A percentile compares a stretch with the other conserved stretches of the same genome.
phyloP scores from a whole-genome alignment of 2,329 filamentous ascomycete genomes.

The Phyllachora maydis region DNA sequence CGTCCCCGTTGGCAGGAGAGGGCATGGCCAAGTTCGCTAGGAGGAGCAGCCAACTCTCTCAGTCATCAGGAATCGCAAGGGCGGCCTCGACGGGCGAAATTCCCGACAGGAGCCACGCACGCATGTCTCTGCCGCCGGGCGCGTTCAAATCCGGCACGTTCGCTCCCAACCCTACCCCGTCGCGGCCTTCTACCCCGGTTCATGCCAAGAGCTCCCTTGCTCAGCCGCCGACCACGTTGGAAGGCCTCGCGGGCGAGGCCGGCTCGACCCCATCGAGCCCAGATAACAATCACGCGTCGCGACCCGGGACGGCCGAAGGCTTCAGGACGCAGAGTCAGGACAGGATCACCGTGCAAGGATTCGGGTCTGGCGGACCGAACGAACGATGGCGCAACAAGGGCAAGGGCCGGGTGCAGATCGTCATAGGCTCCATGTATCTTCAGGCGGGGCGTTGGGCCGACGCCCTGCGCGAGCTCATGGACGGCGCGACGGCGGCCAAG shows the following conservation, averaged over 20 bases:
- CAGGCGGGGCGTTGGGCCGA: conserved; percentile 81
- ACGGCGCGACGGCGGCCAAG: conserved; percentile 59
- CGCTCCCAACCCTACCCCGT: too few species aligned
- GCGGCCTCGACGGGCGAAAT: conserved; percentile 31
- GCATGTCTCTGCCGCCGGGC: conserved; percentile 65
- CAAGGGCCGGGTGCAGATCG: conserved; percentile 56
- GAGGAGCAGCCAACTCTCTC: too few species aligned
- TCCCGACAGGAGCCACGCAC: conserved; percentile 37
- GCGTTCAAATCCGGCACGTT: conserved; percentile 22
- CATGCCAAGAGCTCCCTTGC: conserved; percentile 20
- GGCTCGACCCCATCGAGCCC: conserved; percentile 16
- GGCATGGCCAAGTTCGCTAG: too few species aligned
- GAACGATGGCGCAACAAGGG: conserved; percentile 66
- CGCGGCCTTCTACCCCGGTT: conserved; percentile 27
- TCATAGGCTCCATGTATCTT: conserved; percentile 71
- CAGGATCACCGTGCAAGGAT: conserved; percentile 46
- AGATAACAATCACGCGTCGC: conserved; percentile 14
- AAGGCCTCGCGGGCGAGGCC: conserved; percentile 18
- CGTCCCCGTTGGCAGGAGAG: too few species aligned
- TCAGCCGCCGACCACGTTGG: conserved; percentile 25
- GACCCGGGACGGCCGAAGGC: conserved; percentile 19
- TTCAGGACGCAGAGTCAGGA: conserved; percentile 29
- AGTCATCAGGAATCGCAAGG: too few species aligned
- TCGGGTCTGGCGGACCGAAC: conserved; percentile 48
- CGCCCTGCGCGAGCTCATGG: conserved; percentile 63